Conservation (phyloP, 345 rosid genomes). For the Rubroshorea leprosula region DNA sequence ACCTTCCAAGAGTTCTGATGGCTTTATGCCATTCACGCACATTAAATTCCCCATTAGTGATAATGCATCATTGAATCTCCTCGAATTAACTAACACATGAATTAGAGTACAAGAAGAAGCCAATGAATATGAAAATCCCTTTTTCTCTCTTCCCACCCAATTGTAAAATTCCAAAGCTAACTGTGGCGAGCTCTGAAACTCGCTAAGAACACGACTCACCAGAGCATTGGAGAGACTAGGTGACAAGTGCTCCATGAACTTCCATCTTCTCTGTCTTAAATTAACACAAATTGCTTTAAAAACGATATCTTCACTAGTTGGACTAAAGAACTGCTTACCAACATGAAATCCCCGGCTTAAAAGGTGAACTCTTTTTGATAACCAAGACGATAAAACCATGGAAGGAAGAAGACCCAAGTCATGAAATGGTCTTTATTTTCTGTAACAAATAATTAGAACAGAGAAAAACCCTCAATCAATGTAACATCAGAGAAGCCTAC, state of each 20-base stretch:
- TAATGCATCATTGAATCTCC: constrained; percentile 46
- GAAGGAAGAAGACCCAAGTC: constrained; percentile 18
- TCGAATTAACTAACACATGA: constrained; percentile 42
- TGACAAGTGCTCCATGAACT: constrained; percentile 35
- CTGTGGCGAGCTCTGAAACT: constrained; percentile 49
- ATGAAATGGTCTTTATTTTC: constrained; percentile 12
- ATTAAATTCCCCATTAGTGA: constrained; percentile 38
- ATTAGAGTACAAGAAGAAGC: constrained; percentile 42
- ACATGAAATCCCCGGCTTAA: constrained; percentile 38
- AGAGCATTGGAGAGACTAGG: constrained; percentile 38
- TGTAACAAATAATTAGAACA: not conserved
- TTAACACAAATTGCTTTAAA: constrained; percentile 49
- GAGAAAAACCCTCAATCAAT: constrained; percentile 10
- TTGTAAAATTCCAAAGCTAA: constrained; percentile 56
- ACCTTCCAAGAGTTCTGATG: constrained; percentile 43
- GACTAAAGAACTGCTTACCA: constrained; percentile 32
- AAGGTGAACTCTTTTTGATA: constrained; percentile 23
- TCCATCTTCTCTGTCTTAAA: constrained; percentile 62
- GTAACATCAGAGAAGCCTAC: not conserved
- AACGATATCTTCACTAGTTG: constrained; percentile 41
- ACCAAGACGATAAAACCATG: constrained; percentile 26
- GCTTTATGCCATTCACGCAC: constrained; percentile 28
- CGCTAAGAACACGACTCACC: constrained; percentile 36
- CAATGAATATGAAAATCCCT: constrained; percentile 22
- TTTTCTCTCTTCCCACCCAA: constrained; percentile 36